Evolutionary conservation across 2,329 filamentous ascomycete genomes (phyloP).

Genomic region (Fusarium domesticum): DNA sequence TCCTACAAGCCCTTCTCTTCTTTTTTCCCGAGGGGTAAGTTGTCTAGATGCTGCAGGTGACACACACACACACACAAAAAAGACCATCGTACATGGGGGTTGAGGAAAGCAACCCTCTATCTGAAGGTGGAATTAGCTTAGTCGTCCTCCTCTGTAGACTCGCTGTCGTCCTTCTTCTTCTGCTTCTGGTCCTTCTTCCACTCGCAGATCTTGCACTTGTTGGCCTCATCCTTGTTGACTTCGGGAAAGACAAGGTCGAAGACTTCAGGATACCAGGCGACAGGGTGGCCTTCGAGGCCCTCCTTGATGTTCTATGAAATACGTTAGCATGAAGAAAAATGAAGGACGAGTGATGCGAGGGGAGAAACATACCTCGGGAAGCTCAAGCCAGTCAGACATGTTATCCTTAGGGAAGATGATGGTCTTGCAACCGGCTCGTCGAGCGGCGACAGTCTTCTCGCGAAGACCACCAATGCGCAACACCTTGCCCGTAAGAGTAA

Average conservation of each 20-base stretch:
- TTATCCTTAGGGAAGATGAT: slow-evolving; percentile 96
- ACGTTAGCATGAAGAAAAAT: slow-evolving; percentile 9
- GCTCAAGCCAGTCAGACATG: slow-evolving; percentile 92
- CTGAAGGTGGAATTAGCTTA: too few relatives aligned
- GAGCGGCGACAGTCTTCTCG: slow-evolving; percentile 95
- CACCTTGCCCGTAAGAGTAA: slow-evolving; percentile 96
- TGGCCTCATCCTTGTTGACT: slow-evolving; percentile 70
- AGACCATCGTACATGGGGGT: not conserved
- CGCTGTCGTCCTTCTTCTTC: slow-evolving; percentile 37
- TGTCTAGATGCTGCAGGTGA: not conserved
- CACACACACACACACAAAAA: not conserved
- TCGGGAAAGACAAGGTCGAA: slow-evolving; percentile 87
- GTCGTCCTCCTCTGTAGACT: slow-evolving; percentile 37
- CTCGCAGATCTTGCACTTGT: slow-evolving; percentile 65
- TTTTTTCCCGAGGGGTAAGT: not conserved
- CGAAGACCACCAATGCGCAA: slow-evolving; percentile 88
- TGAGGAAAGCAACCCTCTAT: not conserved
- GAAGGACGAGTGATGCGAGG: not conserved
- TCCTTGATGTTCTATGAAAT: slow-evolving; percentile 86
- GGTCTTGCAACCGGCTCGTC: slow-evolving; percentile 86
- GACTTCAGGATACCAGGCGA: slow-evolving; percentile 91
- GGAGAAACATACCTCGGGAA: slow-evolving; percentile 75
- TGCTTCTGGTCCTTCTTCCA: slow-evolving; percentile 45
- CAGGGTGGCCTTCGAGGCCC: slow-evolving; percentile 86
- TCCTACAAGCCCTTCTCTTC: slow-evolving; percentile 8